Conservation (phyloP, 2,329 filamentous ascomycete genomes). For the Aureobasidium sp. region DNA sequence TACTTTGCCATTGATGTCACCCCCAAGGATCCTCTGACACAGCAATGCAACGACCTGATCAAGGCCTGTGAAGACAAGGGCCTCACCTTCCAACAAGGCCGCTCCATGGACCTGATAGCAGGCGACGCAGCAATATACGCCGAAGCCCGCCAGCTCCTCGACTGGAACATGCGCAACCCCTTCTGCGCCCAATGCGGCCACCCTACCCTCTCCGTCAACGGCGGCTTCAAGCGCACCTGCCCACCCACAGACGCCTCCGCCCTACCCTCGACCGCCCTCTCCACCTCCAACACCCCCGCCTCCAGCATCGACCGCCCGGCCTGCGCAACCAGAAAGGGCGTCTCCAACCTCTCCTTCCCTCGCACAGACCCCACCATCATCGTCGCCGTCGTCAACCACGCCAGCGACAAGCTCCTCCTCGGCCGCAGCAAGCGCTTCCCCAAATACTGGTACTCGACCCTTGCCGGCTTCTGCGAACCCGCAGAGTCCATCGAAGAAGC, state of each 20-base stretch:
- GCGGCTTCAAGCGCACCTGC: constrained; percentile 72
- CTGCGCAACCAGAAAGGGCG: constrained; percentile 71
- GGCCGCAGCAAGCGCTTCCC: constrained; percentile 82
- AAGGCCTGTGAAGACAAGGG: constrained; percentile 52
- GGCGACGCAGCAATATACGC: constrained; percentile 77
- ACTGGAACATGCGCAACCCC: constrained; percentile 90
- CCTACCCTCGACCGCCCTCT: constrained; percentile 31
- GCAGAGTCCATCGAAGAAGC: constrained; percentile 44
- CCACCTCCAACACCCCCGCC: constrained; percentile 23
- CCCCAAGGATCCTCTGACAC: constrained; percentile 50
- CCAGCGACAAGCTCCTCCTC: constrained; percentile 69
- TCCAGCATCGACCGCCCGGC: constrained; percentile 42
- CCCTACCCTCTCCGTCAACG: constrained; percentile 68
- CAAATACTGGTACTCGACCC: constrained; percentile 74
- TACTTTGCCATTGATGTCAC: constrained; percentile 90
- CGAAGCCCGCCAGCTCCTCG: constrained; percentile 75
- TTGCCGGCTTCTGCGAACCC: constrained; percentile 50
- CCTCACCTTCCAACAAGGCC: constrained; percentile 56
- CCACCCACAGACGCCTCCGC: constrained; percentile 56
- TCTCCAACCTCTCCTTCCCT: constrained; percentile 88
- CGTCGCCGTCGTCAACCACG: constrained; percentile 77
- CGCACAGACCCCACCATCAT: constrained; percentile 93
- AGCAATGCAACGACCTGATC: constrained; percentile 54
- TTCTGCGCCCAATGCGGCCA: constrained; percentile 88
- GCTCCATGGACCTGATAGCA: constrained; percentile 53